These are phyloP conservation scores for Salmacisia buchloeana DNA, from an alignment of 1,284 basidiomycete genomes.

Conservation along the genomic window DNA sequence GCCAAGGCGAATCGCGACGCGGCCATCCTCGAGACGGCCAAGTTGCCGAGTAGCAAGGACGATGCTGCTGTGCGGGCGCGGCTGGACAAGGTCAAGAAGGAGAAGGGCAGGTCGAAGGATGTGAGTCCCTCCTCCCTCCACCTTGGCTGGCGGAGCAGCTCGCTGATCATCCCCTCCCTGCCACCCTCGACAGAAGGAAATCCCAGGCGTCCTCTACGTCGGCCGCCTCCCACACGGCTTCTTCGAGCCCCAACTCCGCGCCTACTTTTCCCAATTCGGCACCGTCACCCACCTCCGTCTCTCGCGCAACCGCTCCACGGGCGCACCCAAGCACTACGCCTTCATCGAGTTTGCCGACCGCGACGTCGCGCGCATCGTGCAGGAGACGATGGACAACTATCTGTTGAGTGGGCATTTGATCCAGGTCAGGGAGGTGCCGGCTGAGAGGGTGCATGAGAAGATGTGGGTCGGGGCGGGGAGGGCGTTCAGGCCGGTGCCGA, in stretches of 20 bases:
- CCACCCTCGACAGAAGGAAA: slow-evolving; percentile 55
- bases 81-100: slow-evolving; percentile 34
- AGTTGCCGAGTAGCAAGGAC: slow-evolving; percentile 44
- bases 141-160: no score
- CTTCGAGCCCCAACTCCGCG: slow-evolving; percentile 86
- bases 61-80: slow-evolving; percentile 35
- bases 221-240: slow-evolving; percentile 92
- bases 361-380: slow-evolving; percentile 86
- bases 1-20: slow-evolving; percentile 3
- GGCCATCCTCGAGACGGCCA: slow-evolving; percentile 10
- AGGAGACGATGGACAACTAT: slow-evolving; percentile 99
- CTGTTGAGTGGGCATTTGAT: slow-evolving; percentile 88
- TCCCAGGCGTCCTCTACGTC: slow-evolving; percentile 77
- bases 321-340: slow-evolving; percentile 89
- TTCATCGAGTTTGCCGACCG: slow-evolving; percentile 90
- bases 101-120: slow-evolving; percentile 12
- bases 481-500: slow-evolving; percentile 76
- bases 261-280: slow-evolving; percentile 93
- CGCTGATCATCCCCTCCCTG: not conserved
- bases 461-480: slow-evolving; percentile 95
- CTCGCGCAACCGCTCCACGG: slow-evolving; percentile 93
- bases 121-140: not conserved
- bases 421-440: slow-evolving; percentile 68
- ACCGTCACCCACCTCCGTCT: slow-evolving; percentile 79
- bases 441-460: slow-evolving; percentile 82